A percentile compares a stretch with the other conserved stretches of the same genome.
Evolutionary conservation across 176 grass and related monocot genomes (phyloP).

Genomic region (Zea luxurians): DNA sequence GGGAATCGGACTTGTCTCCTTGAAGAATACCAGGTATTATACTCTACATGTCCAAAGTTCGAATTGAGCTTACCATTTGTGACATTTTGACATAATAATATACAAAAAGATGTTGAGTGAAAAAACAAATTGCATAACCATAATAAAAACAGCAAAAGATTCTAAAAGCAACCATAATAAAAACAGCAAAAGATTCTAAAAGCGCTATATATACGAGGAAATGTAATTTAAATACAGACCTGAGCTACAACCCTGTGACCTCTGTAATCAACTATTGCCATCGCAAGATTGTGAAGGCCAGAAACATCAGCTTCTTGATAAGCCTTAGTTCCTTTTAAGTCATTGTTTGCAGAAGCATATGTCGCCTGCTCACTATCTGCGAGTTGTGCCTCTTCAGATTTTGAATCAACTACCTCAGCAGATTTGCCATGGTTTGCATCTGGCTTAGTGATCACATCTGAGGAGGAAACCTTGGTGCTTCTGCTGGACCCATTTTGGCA

Average conservation of each 20-base stretch:
- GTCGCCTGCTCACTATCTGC: constrained; percentile 93
- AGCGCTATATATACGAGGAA: neutral
- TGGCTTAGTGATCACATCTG: constrained; percentile 39
- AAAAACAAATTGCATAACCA: constrained; percentile 2
- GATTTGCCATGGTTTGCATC: constrained; percentile 22
- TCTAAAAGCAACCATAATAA: neutral
- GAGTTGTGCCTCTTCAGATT: constrained; percentile 72
- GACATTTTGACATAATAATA: constrained; percentile 1
- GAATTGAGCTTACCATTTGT: neutral
- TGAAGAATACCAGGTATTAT: constrained; percentile 99
- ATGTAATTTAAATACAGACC: constrained; percentile 41
- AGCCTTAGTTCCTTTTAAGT: constrained; percentile 95
- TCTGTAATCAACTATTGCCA: constrained; percentile 98
- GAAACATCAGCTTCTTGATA: constrained; percentile 96
- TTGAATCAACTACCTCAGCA: neutral
- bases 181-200: constrained; percentile 22
- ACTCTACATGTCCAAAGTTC: constrained; percentile 56
- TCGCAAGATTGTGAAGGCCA: constrained; percentile 97
- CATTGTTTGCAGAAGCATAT: constrained; percentile 99
- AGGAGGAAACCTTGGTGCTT: constrained; percentile 19
- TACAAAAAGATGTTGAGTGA: constrained; percentile 12
- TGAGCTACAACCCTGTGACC: constrained; percentile 98
- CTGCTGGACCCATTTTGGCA: constrained; percentile 36
- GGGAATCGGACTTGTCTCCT: constrained; percentile 98
- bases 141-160: constrained; percentile 8